Evolutionary conservation across 345 rosid species (phyloP), one percentile per base, ranked within the genome.

Genomic region (Eucalyptus fibrosa): DNA sequence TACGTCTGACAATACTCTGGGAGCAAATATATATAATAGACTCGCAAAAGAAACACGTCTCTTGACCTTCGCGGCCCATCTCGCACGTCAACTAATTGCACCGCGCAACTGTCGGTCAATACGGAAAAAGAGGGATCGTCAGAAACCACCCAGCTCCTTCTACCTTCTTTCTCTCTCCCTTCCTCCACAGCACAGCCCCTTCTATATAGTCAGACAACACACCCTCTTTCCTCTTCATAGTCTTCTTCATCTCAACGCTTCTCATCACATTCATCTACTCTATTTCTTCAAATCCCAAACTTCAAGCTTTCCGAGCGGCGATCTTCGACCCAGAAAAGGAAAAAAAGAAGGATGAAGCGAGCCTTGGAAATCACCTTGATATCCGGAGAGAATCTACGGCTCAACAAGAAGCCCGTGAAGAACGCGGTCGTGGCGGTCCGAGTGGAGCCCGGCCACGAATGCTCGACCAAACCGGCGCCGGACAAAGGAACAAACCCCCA

Each of bases 381-480:
- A 44, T 94, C 98, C 2, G 97, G 92, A 13, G 97, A 96, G 90
- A 93, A 94, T 55, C 93, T 96, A n/a, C 90, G 91, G 24, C 40
- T 94, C 12, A 86, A 94, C 42, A 51, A 94, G 18, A 94, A 92
- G 91, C 88, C 93, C 4, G 72, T 94, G 88, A 94, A 93, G 86
- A 94, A 89, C 87, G 93, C 94, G 34, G 72, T 95, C 4, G 93
- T 30, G 50, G 93, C 89, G 9, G 92, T 93, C 11, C 89, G 30
- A 50, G 62, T 87, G 45, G 95, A 94, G 26, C 60, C 91, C 11
- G 47, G 30, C 23, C 86, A 92, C 44, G 23, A 1, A 16, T 13
- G 12, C 3, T 32, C 44, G 2, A 94, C 95, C 1, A 90, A 50
- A 72, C 18, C 77, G 7, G 95, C 93, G 6, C 83, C 47, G 2